Evolutionary conservation across 2,329 filamentous ascomycete genomes (phyloP).

Genomic region (Tolypocladium tropicale): DNA sequence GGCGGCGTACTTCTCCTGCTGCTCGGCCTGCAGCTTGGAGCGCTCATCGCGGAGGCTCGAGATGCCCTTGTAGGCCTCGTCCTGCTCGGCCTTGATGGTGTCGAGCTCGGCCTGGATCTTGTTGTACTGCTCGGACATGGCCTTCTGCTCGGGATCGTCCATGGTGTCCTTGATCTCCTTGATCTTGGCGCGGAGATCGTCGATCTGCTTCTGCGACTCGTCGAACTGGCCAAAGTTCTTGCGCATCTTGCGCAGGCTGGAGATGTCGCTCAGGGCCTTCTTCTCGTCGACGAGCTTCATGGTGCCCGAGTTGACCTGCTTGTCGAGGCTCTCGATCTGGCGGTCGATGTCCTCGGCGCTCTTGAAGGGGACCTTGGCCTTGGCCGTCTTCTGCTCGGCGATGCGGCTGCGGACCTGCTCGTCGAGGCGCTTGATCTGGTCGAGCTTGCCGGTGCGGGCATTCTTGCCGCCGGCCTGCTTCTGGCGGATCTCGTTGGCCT

Average conservation of each 20-base stretch:
- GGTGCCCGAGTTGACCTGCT: constrained; percentile 75
- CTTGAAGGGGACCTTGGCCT: constrained; percentile 76
- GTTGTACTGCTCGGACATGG: constrained; percentile 76
- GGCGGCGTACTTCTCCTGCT: constrained; percentile 74
- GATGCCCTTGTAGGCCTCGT: constrained; percentile 80
- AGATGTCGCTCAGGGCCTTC: constrained; percentile 79
- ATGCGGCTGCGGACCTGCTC: constrained; percentile 79
- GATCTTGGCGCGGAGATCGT: constrained; percentile 77
- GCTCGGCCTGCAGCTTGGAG: constrained; percentile 70
- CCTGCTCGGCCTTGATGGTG: constrained; percentile 81
- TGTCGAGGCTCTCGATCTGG: constrained; percentile 71
- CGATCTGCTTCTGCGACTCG: constrained; percentile 77
- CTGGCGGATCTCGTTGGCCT: constrained; percentile 74
- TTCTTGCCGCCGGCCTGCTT: constrained; percentile 85
- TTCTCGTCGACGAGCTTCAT: constrained; percentile 98
- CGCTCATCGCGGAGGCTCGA: constrained; percentile 78
- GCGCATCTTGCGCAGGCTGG: constrained; percentile 73
- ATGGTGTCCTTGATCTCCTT: constrained; percentile 79
- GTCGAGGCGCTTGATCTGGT: constrained; percentile 88
- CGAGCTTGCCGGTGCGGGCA: constrained; percentile 64
- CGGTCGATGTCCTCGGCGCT: constrained; percentile 77
- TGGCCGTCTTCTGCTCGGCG: constrained; percentile 76
- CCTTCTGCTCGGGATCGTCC: constrained; percentile 85
- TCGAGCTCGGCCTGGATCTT: constrained; percentile 83
- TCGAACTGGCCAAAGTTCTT: constrained; percentile 87